These are phyloP conservation scores for Solanum verrucosum DNA, from an alignment of 257 asterid species.

Conservation along the genomic window DNA sequence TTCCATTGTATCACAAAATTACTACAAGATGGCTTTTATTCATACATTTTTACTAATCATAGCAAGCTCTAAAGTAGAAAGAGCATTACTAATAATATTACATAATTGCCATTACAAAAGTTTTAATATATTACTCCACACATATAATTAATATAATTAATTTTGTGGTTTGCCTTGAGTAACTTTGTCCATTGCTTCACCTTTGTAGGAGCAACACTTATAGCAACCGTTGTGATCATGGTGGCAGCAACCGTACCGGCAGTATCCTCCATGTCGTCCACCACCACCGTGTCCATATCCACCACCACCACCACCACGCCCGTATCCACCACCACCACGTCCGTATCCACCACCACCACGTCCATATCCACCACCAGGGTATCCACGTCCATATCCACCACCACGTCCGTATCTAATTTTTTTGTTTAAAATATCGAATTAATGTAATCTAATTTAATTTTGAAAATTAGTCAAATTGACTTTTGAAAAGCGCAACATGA, in stretches of 20 bases:
- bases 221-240: background rate
- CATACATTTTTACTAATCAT: background rate
- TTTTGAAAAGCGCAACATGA: no score
- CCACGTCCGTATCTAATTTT: no score
- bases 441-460: no score
- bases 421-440: no score
- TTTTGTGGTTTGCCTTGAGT: background rate
- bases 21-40: background rate
- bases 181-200: background rate
- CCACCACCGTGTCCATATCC: background rate
- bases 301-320: background rate
- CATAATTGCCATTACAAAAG: background rate
- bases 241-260: background rate
- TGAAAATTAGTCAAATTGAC: no score
- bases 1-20: background rate
- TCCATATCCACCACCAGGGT: slow-evolving; percentile 17
- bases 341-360: background rate
- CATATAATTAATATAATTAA: background rate
- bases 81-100: background rate
- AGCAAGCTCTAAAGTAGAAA: background rate
- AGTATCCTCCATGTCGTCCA: background rate
- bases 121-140: background rate
- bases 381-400: background rate
- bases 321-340: background rate
- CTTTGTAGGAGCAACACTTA: background rate